These are phyloP conservation scores for Seiridium cupressi DNA, from an alignment of 2,329 filamentous ascomycete genomes.

Conservation along the genomic window DNA sequence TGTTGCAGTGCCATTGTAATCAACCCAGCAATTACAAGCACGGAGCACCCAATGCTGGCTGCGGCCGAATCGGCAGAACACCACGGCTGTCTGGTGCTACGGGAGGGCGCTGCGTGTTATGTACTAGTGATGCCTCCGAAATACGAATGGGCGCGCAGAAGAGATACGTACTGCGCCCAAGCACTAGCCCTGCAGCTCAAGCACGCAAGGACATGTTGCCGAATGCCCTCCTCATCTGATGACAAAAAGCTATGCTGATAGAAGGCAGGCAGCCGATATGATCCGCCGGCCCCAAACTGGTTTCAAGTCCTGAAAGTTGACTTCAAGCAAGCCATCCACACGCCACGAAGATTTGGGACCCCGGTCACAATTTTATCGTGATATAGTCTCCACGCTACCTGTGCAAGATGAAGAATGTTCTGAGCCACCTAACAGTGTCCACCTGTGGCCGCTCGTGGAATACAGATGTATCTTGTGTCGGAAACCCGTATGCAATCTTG, in stretches of 20 bases:
- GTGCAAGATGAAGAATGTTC: neutral
- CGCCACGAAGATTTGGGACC: neutral
- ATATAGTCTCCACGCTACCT: neutral
- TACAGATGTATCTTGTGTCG: too few relatives aligned
- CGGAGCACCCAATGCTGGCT: neutral
- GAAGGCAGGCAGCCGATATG: neutral
- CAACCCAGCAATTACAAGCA: neutral
- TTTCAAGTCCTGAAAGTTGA: neutral
- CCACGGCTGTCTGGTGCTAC: neutral
- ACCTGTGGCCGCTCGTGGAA: too few relatives aligned
- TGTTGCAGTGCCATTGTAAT: too few relatives aligned
- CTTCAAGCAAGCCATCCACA: neutral
- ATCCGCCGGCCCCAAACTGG: neutral
- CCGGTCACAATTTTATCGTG: neutral
- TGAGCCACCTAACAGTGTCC: neutral
- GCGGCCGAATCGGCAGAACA: neutral
- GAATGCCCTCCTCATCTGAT: neutral
- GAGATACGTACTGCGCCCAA: too few relatives aligned
- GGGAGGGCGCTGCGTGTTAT: neutral
- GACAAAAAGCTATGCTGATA: neutral
- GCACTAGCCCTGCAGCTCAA: neutral
- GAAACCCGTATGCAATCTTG: too few relatives aligned
- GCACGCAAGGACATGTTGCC: neutral
- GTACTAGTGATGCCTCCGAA: too few relatives aligned
- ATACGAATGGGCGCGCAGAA: too few relatives aligned